Base-by-base conservation (phyloP, 2,329 filamentous ascomycete species). In the Colletotrichum cereale region DNA sequence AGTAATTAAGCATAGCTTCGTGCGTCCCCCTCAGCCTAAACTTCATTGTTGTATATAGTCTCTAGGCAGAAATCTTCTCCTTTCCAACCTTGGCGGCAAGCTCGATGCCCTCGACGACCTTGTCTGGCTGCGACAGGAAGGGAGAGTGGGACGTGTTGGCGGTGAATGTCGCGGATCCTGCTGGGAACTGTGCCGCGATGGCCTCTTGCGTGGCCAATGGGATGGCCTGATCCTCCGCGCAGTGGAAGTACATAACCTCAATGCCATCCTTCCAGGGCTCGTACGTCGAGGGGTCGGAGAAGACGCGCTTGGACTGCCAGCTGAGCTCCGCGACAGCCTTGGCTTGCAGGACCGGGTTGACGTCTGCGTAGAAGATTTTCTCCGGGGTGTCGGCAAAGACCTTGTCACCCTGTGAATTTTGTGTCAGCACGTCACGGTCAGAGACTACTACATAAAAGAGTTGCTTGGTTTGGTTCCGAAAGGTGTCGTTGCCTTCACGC, bases 211-310 rank as follows among this genome's bases (percentile, higher is more conserved):
- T 71, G 0, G 58, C 58, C 3, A 76, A 34, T 11, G 74, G 71
- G 1, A 78, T 47, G 10, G 76, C 78, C 38, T 78, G 67, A 58
- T 78, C 78, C 0, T 75, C 58, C 7, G 75, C 67, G 40, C 72
- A 75, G 38, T 75, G 74, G 57, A 79, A 75, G 67, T 75, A 79
- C 69, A 75, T 74, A 42, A 71, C 74, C 36, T 75, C 71, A 11
- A 79, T 75, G n/a, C 77, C 75, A 16, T 77, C 63, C 24, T 75
- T 74, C 77, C 77, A 79, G 3, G 77, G 76, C 50, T 77, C 77
- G 16, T 75, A 76, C 21, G 72, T 74, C 1, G 75, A 74, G 4
- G 67, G 47, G 26, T 75, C 77, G 5, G 75, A 74, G 10, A 78
- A 77, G 67, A 40, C 76, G 31, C 55, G 56, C 29, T 44, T 42